Evolutionary conservation across 208 protist species (phyloP).

Genomic region (Wallacemonas sp.): DNA sequence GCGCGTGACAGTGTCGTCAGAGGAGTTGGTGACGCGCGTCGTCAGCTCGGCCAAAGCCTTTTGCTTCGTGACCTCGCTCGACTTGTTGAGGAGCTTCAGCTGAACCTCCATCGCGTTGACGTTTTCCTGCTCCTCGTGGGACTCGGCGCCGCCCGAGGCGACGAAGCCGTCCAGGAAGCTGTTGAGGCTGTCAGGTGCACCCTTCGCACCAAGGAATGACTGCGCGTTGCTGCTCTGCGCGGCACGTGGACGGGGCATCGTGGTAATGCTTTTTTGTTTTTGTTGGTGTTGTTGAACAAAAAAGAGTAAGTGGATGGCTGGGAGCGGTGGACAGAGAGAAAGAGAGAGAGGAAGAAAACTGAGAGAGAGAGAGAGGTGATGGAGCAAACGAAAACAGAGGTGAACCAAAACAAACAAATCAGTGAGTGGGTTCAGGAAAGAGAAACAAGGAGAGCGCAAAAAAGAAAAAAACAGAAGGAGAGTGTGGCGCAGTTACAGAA

Average conservation of each 20-base stretch:
- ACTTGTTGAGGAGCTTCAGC: constrained; percentile 76
- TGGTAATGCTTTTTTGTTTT: too few species aligned
- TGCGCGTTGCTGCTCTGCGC: constrained; percentile 71
- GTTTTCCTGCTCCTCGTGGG: constrained; percentile 23
- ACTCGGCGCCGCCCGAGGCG: constrained; percentile 19
- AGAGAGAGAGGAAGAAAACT: background rate
- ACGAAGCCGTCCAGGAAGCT: constrained; percentile 73
- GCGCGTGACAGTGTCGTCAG: constrained; percentile 39
- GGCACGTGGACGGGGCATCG: constrained; percentile 40
- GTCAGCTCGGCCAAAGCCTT: constrained; percentile 77
- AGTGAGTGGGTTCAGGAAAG: constrained; percentile 6
- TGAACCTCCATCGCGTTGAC: constrained; percentile 59
- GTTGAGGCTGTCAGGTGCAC: constrained; percentile 49
- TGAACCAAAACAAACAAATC: background rate
- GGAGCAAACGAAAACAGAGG: background rate
- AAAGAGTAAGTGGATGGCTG: constrained; percentile 16
- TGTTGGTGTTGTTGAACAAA: too few species aligned
- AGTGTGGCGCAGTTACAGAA: background rate
- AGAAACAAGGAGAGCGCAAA: background rate
- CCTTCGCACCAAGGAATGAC: constrained; percentile 43
- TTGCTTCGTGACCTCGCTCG: constrained; percentile 83
- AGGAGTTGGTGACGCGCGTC: constrained; percentile 20
- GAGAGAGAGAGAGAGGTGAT: background rate
- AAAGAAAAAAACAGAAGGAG: background rate
- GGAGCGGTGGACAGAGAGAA: background rate